Base-by-base conservation (phyloP, 208 protist genomes). In the Wallacemonas collosoma region DNA sequence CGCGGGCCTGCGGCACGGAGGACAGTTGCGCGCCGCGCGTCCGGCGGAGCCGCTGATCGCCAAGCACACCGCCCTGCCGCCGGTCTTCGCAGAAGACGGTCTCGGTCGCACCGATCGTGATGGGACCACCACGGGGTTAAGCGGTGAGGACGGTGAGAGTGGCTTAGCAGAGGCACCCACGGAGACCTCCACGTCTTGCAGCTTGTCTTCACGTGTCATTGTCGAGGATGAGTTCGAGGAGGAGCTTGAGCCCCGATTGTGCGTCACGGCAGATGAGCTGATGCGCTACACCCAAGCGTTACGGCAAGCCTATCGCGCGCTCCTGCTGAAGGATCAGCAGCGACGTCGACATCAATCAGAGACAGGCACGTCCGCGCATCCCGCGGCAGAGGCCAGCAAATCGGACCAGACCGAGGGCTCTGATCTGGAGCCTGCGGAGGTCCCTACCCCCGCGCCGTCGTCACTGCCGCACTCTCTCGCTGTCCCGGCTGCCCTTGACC, bases 171-270 rank as follows among this genome's bases (percentile, higher is more conserved):
- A 6, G 45, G 8, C 45, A 12, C 6, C 45, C 45, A 50, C 45
- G 8, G 45, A 6, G 45, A 26, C 26, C 26, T 26, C 26, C 26
- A 26, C 26, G 26, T 26, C 26, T 26, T 26, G 26, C 26, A 26
- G 26, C 26, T 26, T 26, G 26, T 26, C 26, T 26, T 26, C 26
- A 26, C 26, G 26, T 6, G 45, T 50, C 9, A 56, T 56, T 26
- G 14, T 56, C 15, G 51, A 56, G 51, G 51, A n/a, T n/a, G 51
- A 56, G 51, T 56, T 56, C 51, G 51, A 56, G 51, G 51, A 56
- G 36, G 56, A 43, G 17, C 14, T 43, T n/a, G 56, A 62, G 56
- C 56, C 56, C 3, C 56, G 56, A 3, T 38, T 62, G 36, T 62
- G 56, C 56, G 6, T 3, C 26, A 62, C 56, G 9, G 56, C 56